Percentiles rank a stretch among this genome's conserved stretches.
These are phyloP conservation scores for Closterium sp. DNA, from an alignment of 139 green algal species.

Conservation along the genomic window DNA sequence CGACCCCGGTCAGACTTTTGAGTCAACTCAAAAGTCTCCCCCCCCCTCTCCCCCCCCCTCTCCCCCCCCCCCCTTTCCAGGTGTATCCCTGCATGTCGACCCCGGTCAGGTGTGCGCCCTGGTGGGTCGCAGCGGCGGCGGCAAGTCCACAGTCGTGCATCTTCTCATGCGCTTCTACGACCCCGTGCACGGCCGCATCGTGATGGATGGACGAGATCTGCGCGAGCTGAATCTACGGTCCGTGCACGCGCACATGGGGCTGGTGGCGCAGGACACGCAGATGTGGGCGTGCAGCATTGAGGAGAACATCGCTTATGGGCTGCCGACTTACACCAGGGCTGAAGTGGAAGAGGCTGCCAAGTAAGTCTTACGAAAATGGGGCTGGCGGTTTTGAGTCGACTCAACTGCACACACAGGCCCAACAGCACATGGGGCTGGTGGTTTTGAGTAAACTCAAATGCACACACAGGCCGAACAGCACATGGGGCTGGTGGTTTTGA, in stretches of 20 bases:
- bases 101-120: conserved; percentile 52
- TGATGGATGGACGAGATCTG: conserved; percentile 53
- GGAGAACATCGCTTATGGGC: conserved; percentile 50
- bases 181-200: conserved; percentile 42
- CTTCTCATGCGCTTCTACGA: conserved; percentile 62
- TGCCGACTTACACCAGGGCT: conserved; percentile 37
- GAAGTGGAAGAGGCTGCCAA: conserved; percentile 48
- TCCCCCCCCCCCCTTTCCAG: not conserved
- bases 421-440: too few relatives aligned
- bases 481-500: too few relatives aligned
- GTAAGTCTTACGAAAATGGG: conserved; percentile 7
- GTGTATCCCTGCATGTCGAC: conserved; percentile 49
- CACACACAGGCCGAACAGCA: too few relatives aligned
- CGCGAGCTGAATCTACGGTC: conserved; percentile 42
- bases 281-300: conserved; percentile 53
- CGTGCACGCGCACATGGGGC: conserved; percentile 51
- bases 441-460: too few relatives aligned
- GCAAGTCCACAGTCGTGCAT: conserved; percentile 60
- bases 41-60: conserved; percentile 28
- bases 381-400: too few relatives aligned
- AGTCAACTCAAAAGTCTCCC: too few relatives aligned
- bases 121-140: conserved; percentile 53
- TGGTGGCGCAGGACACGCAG: conserved; percentile 63
- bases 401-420: too few relatives aligned
- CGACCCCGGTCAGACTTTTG: too few relatives aligned